phyloP scores from a whole-genome alignment of 306 rosid genomes.

The Canavalia ensiformis region DNA sequence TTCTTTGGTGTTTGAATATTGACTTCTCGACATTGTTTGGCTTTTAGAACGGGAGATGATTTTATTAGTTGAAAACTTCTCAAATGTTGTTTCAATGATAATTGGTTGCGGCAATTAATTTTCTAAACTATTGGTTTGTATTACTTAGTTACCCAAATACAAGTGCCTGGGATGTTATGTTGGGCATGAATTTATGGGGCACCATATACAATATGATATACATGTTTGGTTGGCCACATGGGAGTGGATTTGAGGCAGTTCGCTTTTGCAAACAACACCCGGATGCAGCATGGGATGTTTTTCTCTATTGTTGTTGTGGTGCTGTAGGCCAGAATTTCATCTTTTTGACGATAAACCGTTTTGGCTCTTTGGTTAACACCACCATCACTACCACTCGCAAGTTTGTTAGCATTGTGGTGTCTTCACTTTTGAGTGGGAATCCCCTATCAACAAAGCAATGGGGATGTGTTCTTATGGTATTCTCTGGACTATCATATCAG shows the following conservation, averaged over 20 bases:
- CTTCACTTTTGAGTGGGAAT: slow-evolving; percentile 82
- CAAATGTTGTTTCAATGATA: background rate
- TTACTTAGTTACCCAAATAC: slow-evolving; percentile 75
- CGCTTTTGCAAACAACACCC: slow-evolving; percentile 78
- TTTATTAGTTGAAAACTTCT: background rate
- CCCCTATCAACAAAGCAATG: slow-evolving; percentile 81
- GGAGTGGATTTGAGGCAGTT: slow-evolving; percentile 73
- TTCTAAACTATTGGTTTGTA: slow-evolving; percentile 36
- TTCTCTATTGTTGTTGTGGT: slow-evolving; percentile 80
- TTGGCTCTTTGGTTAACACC: slow-evolving; percentile 83
- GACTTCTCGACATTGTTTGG: background rate
- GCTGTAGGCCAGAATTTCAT: slow-evolving; percentile 93
- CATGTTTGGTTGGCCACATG: slow-evolving; percentile 82
- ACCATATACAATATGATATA: slow-evolving; percentile 79
- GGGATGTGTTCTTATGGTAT: slow-evolving; percentile 80
- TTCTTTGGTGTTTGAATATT: slow-evolving; percentile 2
- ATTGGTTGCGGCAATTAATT: background rate
- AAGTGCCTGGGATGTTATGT: slow-evolving; percentile 88
- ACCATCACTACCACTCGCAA: slow-evolving; percentile 93
- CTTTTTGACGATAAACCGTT: slow-evolving; percentile 79
- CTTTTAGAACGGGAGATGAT: background rate
- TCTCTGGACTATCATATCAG: slow-evolving; percentile 83
- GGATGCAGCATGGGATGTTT: slow-evolving; percentile 87
- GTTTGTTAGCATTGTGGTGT: slow-evolving; percentile 86
- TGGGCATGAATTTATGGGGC: slow-evolving; percentile 95